These are phyloP conservation scores for Nicotiana benthamiana DNA, from an alignment of 257 asterid species.

Conservation along the genomic window DNA sequence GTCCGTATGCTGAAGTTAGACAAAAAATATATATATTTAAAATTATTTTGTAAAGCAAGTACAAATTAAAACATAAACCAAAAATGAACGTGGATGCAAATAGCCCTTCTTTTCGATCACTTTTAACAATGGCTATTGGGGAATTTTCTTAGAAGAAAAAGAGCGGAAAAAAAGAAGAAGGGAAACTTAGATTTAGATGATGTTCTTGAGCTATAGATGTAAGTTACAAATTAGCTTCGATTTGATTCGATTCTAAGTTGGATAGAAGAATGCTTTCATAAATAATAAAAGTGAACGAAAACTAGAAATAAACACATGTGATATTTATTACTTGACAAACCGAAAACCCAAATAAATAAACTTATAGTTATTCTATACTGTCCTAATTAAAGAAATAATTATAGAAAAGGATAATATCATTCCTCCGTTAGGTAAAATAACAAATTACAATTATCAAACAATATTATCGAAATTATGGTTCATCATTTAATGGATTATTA, in stretches of 20 bases:
- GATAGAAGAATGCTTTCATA: not conserved
- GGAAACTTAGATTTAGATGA: not conserved
- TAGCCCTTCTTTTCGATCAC: no score
- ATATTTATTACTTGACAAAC: not conserved
- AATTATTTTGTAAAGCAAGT: no score
- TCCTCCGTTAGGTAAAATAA: not conserved
- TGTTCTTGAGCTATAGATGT: not conserved
- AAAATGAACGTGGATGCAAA: no score
- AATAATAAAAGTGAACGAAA: not conserved
- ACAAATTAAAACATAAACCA: no score
- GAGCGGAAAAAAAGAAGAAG: not conserved
- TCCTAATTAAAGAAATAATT: not conserved
- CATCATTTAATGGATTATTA: not conserved
- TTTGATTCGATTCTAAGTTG: not conserved
- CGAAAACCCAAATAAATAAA: not conserved
- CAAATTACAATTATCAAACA: not conserved
- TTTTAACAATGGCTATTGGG: not conserved
- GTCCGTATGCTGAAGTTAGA: no score
- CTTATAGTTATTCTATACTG: not conserved
- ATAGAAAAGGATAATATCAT: not conserved
- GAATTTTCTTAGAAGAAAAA: not conserved
- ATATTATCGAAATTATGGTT: not conserved
- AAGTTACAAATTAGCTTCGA: not conserved
- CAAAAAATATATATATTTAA: no score
- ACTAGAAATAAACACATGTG: not conserved